A percentile compares a stretch with the other conserved stretches of the same genome.
Conservation (phyloP, 495 filamentous ascomycete species). For the Podospora conica region DNA sequence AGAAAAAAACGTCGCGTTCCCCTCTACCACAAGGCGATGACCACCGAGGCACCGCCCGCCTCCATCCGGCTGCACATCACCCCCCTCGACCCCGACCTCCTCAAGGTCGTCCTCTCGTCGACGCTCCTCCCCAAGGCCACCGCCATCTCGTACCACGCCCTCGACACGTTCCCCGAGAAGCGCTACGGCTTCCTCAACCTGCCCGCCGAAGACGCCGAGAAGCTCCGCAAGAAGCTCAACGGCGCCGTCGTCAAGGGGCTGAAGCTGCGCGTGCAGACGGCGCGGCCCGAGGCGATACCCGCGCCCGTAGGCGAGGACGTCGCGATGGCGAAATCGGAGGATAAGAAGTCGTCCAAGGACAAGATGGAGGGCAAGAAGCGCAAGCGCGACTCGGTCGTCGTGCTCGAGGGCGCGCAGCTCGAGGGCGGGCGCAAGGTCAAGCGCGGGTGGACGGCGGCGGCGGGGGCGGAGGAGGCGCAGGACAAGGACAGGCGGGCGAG, state of each 20-base stretch:
- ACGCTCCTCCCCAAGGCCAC: constrained; percentile 58
- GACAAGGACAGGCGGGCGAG: constrained; percentile 40
- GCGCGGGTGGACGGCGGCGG: constrained; percentile 79
- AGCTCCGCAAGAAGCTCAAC: constrained; percentile 88
- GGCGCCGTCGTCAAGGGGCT: constrained; percentile 76
- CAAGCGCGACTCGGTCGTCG: constrained; percentile 49
- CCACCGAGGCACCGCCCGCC: constrained; percentile 1
- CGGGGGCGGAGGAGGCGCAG: constrained; percentile 47
- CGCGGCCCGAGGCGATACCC: constrained; percentile 48
- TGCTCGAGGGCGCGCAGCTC: constrained; percentile 62
- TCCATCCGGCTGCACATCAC: constrained; percentile 70
- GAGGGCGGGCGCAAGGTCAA: constrained; percentile 71
- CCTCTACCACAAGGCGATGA: constrained; percentile 13
- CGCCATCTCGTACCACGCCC: constrained; percentile 74
- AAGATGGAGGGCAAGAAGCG: constrained; percentile 48
- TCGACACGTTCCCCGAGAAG: constrained; percentile 83
- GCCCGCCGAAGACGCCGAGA: constrained; percentile 72
- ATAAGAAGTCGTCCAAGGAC: constrained; percentile 34
- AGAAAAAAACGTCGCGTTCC: neutral
- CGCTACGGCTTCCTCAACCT: constrained; percentile 85
- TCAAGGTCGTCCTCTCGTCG: constrained; percentile 60
- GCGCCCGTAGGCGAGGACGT: constrained; percentile 28
- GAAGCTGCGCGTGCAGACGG: constrained; percentile 78
- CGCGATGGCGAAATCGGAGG: constrained; percentile 34
- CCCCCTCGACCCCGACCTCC: constrained; percentile 67